Conservation (phyloP, 139 green algal genomes). For the Microglena sp. region DNA sequence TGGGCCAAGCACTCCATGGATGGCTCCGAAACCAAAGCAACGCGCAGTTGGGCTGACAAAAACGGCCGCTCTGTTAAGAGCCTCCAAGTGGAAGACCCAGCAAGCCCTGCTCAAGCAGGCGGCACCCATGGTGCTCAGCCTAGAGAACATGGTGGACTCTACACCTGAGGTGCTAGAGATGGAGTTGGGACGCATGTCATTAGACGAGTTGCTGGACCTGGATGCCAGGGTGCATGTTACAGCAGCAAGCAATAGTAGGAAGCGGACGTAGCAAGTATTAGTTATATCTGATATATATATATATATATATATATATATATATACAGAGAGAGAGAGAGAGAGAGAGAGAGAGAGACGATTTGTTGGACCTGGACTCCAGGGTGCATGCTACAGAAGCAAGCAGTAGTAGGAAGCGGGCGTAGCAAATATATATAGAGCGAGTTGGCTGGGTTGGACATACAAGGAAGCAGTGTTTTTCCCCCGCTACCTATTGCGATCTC, state of each 20-base stretch:
- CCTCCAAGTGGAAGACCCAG: not conserved
- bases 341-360: too few species aligned
- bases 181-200: conserved; percentile 10
- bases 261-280: not conserved
- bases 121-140: conserved; percentile 20
- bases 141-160: conserved; percentile 12
- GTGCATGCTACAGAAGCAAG: too few species aligned
- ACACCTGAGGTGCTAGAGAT: conserved; percentile 14
- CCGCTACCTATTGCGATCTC: too few species aligned
- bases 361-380: too few species aligned
- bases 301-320: too few species aligned
- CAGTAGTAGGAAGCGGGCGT: too few species aligned
- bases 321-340: too few species aligned
- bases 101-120: conserved; percentile 11
- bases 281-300: too few species aligned
- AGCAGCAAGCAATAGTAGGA: not conserved
- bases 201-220: conserved; percentile 12
- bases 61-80: not conserved
- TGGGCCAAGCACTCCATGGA: not conserved
- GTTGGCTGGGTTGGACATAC: too few species aligned
- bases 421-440: too few species aligned
- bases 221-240: not conserved
- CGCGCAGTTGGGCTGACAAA: not conserved
- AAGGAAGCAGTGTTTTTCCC: too few species aligned
- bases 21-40: not conserved